Evolutionary conservation across 768 basidiomycete genomes (phyloP), one percentile per base, ranked within the genome.

Genomic region (Lactarius quietus): DNA sequence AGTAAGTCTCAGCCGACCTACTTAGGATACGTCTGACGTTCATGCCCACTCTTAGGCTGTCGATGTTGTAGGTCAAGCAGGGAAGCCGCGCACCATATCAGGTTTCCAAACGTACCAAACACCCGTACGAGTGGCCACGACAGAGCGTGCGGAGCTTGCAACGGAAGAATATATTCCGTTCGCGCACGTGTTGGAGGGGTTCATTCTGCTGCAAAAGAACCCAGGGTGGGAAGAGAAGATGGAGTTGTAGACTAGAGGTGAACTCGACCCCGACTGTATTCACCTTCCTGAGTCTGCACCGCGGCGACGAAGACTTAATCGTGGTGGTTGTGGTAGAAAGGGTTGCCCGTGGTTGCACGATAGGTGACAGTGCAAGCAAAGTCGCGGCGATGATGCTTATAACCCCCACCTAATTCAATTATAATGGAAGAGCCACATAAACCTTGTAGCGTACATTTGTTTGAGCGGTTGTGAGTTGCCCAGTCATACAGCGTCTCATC

Each of bases 31-130:
- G 57, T 36, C 41, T 54, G 29, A 48, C 52, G 53, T 20, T 58
- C 66, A 36, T 38, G 48, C 52, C 70, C 35, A 60, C 38, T 59
- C 35, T 18, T 76, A 96, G 86, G 97, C 97, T 6, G 89, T 98
- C 69, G 96, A 99, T 72, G 93, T 97, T 57, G 92, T 99, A 56
- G 97, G 96, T 18, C 92, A 98, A 78, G 97, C 97, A 0, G 97
- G 97, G 48, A 98, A 98, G 76, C 93, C 97, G 67, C 83, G 93
- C 66, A 95, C 94, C 57, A 97, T 97, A 69, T 94, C 93, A 29
- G 94, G 94, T 43, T 98, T 99, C 92, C 96, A 98, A 77, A 99
- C 97, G 18, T 95, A 98, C 77, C 87, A 92, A 73, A 94, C 97
- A 53, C 97, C 96, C 1, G 97, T 99, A 58, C 89, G 97, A 57